Percentiles rank a stretch among this genome's conserved stretches.
Evolutionary conservation across 2,329 filamentous ascomycete genomes (phyloP).

Genomic region (Talaromyces atroroseus): DNA sequence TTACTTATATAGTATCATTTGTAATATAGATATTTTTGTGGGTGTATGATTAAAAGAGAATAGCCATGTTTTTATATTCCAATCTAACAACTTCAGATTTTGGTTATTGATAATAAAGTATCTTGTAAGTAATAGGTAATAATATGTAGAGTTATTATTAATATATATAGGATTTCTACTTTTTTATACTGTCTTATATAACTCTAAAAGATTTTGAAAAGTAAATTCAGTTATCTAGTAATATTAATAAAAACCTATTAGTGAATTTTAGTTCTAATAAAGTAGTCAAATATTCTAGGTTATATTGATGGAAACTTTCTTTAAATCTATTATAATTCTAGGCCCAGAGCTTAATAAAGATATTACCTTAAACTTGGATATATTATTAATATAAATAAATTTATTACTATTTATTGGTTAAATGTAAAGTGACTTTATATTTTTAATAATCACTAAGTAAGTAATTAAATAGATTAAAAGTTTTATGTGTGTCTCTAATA

Average conservation of each 20-base stretch:
- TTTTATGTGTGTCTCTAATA: constrained; percentile 69
- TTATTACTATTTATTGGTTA: constrained; percentile 16
- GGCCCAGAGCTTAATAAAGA: constrained; percentile 69
- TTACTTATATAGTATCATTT: background rate
- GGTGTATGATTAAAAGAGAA: background rate
- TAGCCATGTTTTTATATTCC: background rate
- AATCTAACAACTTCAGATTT: background rate
- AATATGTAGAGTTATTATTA: background rate
- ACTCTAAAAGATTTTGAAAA: background rate
- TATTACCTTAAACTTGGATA: constrained; percentile 72
- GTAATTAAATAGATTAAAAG: constrained; percentile 77
- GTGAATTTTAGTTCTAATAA: too few species aligned
- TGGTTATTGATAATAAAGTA: background rate
- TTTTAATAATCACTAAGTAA: constrained; percentile 50
- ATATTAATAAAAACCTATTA: too few species aligned
- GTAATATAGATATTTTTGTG: background rate
- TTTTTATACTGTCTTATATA: background rate
- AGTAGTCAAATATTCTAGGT: too few species aligned
- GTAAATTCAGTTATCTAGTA: background rate
- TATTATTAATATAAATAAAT: constrained; percentile 65
- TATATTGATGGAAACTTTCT: too few species aligned
- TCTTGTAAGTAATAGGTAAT: background rate
- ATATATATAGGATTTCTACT: background rate
- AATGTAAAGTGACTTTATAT: constrained; percentile 27
- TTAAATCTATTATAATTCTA: constrained; percentile 66